Conservation (phyloP, 139 green algal species). For the Closterium sp. region DNA sequence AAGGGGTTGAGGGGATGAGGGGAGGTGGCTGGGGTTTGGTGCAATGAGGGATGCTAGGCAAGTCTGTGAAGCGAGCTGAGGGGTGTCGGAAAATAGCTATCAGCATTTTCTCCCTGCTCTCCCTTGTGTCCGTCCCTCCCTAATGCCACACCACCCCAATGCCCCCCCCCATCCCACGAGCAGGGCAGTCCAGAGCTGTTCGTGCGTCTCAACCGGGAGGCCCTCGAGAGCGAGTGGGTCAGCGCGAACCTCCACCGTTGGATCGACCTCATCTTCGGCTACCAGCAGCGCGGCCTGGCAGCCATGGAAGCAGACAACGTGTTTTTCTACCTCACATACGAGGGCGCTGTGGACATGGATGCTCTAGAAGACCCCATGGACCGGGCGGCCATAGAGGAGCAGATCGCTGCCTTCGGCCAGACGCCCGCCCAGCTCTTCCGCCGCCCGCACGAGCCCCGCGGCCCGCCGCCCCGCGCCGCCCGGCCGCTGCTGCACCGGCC, state of each 20-base stretch:
- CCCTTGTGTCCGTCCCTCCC: neutral
- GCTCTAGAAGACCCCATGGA: slow-evolving; percentile 37
- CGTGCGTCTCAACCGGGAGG: slow-evolving; percentile 3
- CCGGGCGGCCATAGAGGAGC: slow-evolving; percentile 19
- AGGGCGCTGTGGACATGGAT: slow-evolving; percentile 53
- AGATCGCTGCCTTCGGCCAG: slow-evolving; percentile 53
- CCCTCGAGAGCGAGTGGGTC: slow-evolving; percentile 64
- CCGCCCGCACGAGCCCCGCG: slow-evolving; percentile 5
- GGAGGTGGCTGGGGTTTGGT: too few relatives aligned
- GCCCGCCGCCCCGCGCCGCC: neutral
- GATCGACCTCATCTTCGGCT: slow-evolving; percentile 57
- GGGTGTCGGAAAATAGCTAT: neutral
- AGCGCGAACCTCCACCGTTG: slow-evolving; percentile 62
- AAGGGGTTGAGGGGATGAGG: too few relatives aligned
- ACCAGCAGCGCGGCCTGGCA: slow-evolving; percentile 39
- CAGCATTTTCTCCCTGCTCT: neutral
- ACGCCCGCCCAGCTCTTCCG: slow-evolving; percentile 55
- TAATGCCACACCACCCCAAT: neutral
- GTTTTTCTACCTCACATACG: slow-evolving; percentile 65
- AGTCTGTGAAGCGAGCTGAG: too few relatives aligned
- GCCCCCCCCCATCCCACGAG: neutral
- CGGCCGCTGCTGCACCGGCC: slow-evolving; percentile 25
- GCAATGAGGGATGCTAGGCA: too few relatives aligned
- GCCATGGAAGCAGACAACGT: slow-evolving; percentile 52
- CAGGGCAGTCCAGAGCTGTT: slow-evolving; percentile 1